Evolutionary conservation across 2,329 filamentous ascomycete species (phyloP).

Genomic region (Epichloe festucae): DNA sequence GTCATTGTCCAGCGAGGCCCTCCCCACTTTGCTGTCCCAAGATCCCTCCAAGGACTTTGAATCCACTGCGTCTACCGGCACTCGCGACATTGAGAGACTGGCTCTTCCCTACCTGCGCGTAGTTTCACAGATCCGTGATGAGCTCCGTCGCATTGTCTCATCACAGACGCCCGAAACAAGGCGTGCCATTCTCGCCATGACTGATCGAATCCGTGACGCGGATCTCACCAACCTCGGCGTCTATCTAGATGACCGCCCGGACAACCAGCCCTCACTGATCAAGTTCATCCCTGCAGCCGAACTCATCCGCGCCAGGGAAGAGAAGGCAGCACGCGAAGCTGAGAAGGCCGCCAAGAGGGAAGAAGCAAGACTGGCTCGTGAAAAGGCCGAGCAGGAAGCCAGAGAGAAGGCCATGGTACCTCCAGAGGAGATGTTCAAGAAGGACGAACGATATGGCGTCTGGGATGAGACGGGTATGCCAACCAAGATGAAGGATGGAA

Average conservation of each 20-base stretch:
- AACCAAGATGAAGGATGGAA: constrained; percentile 61
- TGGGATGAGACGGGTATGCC: constrained; percentile 81
- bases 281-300: constrained; percentile 47
- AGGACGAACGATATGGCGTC: constrained; percentile 48
- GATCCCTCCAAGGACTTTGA: constrained; percentile 35
- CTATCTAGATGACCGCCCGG: constrained; percentile 73
- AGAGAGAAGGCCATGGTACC: constrained; percentile 43
- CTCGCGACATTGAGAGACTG: constrained; percentile 38
- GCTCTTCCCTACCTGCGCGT: constrained; percentile 42
- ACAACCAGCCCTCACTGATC: constrained; percentile 57
- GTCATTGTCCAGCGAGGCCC: constrained; percentile 33
- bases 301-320: constrained; percentile 43
- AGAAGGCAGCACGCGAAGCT: constrained; percentile 46
- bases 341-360: constrained; percentile 46
- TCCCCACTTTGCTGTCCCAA: constrained; percentile 29
- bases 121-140: constrained; percentile 45
- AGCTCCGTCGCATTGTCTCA: constrained; percentile 43
- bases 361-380: constrained; percentile 36
- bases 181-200: constrained; percentile 62
- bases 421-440: constrained; percentile 43
- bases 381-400: constrained; percentile 39
- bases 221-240: constrained; percentile 73
- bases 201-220: constrained; percentile 67
- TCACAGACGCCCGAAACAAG: constrained; percentile 37
- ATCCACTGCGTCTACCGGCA: constrained; percentile 29